Evolutionary conservation across 257 asterid genomes (phyloP), one percentile per base, ranked within the genome.

Genomic region (Solanum tarapatanum): DNA sequence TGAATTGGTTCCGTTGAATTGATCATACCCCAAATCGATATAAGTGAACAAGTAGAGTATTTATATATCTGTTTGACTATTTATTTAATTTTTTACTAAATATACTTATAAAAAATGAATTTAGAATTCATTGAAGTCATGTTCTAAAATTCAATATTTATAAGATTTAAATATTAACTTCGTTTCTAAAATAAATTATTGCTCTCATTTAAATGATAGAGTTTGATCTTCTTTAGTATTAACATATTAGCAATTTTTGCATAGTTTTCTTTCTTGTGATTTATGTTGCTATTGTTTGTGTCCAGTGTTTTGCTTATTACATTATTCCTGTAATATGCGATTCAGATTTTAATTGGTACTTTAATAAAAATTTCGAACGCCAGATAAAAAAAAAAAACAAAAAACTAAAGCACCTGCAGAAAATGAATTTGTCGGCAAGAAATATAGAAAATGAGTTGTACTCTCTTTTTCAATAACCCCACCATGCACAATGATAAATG

Each of bases 331-430:
- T 19, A 19, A 55, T 55, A 55, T 55, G 4, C 4, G 0, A 55
- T 7, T 7, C 4, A 7, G 10, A 55, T 55, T 55, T 55, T 55
- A 55, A 51, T 55, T 19, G n/a, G 0, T 0, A 55, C n/a, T 55
- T 55, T 0, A 55, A 55, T 55, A 6, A 17, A 19, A 55, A 0
- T 17, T 55, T 2, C 0, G n/a, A 55, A 55, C 0, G 0, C 9
- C 2, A 55, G 0, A 0, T 55, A 55, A 51, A 2, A 51, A 5
- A 51, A 8, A 11, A 3, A 41, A 41, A 3, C 0, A 14, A 14
- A 16, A 51, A 51, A 17, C 7, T n/a, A 62, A 62, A 62, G 6
- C 70, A 62, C 30, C 0, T 9, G 0, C 3, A 23, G 14, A 62
- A 62, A n/a, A n/a, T 62, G 33, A 69, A 72, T 72, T 70, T 72